Conservation (phyloP, 176 grass and related monocot genomes). For the Aegilops umbellulata region DNA sequence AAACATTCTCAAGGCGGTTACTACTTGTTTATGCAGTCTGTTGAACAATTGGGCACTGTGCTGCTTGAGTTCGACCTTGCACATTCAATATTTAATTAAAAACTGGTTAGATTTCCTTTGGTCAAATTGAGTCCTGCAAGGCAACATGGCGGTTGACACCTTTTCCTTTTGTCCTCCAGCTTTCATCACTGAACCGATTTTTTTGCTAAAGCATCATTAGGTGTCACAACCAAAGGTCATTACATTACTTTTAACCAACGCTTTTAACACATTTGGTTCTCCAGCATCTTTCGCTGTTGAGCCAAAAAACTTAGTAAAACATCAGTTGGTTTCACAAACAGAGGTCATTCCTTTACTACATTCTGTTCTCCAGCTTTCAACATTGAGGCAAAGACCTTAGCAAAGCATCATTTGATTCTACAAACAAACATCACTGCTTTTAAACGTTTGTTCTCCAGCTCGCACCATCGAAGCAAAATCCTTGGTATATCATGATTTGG, state of each 20-base stretch:
- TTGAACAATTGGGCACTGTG: slow-evolving; percentile 19
- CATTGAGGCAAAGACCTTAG: background rate
- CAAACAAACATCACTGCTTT: background rate
- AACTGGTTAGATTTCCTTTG: background rate
- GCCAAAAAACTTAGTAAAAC: background rate
- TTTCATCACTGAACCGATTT: background rate
- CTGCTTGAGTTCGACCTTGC: slow-evolving; percentile 19
- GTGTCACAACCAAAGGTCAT: background rate
- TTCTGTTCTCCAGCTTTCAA: background rate
- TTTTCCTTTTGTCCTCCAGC: background rate
- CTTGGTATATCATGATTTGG: too few relatives aligned
- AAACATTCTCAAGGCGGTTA: slow-evolving; percentile 24
- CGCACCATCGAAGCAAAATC: background rate
- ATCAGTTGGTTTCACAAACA: background rate
- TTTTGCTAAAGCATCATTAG: background rate
- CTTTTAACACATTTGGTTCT: background rate
- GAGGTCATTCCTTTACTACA: background rate
- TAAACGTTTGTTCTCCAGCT: background rate
- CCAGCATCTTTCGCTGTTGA: background rate
- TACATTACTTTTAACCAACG: background rate
- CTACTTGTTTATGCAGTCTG: slow-evolving; percentile 22
- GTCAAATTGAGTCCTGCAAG: background rate
- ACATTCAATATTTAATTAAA: background rate
- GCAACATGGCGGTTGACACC: background rate
- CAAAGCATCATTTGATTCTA: background rate